Percentiles rank a stretch among this genome's conserved stretches.
Evolutionary conservation across 2,329 filamentous ascomycete genomes (phyloP).

Genomic region (Penicillium sp.): DNA sequence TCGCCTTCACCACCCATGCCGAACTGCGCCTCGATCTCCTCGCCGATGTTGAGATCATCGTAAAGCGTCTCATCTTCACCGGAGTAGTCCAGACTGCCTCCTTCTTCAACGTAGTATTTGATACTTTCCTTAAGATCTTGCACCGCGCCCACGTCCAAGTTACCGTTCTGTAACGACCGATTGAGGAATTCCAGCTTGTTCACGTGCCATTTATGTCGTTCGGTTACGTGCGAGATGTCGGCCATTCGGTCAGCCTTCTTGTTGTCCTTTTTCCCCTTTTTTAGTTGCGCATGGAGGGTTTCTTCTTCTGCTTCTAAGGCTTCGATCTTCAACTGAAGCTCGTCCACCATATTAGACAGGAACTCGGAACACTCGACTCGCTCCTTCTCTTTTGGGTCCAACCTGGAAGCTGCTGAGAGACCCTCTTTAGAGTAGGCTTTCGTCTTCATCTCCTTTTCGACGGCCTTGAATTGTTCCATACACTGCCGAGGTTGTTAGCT

Average conservation of each 20-base stretch:
- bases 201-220: conserved; percentile 96
- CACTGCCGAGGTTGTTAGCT: conserved; percentile 40
- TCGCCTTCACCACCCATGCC: conserved; percentile 81
- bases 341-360: conserved; percentile 81
- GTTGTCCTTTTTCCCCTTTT: conserved; percentile 89
- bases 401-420: conserved; percentile 82
- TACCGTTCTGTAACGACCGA: conserved; percentile 88
- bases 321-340: conserved; percentile 92
- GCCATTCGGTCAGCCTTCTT: conserved; percentile 84
- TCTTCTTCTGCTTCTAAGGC: conserved; percentile 88
- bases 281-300: conserved; percentile 80
- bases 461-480: conserved; percentile 99
- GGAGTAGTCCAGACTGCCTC: conserved; percentile 83
- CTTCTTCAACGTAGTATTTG: conserved; percentile 91
- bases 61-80: conserved; percentile 90
- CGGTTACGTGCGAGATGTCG: conserved; percentile 79
- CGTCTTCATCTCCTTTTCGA: conserved; percentile 99
- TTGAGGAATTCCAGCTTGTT: conserved; percentile 88
- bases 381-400: conserved; percentile 97
- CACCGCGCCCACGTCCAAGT: conserved; percentile 83
- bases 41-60: conserved; percentile 87
- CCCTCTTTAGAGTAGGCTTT: conserved; percentile 99
- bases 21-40: conserved; percentile 79
- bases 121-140: conserved; percentile 88
- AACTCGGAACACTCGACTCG: conserved; percentile 88